Base-by-base conservation (phyloP, 441 rosid species). In the Omphalea diandra region DNA sequence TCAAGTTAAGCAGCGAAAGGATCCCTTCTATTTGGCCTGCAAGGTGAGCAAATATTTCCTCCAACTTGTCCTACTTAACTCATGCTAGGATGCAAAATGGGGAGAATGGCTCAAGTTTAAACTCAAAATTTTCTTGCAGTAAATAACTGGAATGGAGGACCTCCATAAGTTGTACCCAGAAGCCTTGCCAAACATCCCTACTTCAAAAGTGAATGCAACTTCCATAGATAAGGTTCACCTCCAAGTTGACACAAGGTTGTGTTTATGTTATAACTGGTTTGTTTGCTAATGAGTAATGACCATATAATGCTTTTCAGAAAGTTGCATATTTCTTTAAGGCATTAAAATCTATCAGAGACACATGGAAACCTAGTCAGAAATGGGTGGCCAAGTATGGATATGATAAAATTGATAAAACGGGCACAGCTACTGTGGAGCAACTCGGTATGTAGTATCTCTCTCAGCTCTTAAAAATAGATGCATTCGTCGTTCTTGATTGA, bases 321-420 rank as follows among this genome's bases (percentile, higher is more conserved):
- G 56, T 74, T 3, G 57, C 47, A 44, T 46, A 31, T 74, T 62
- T 69, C 66, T 75, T 6, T 41, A 27, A 63, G 64, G 70, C 60
- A 33, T n/a, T 75, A 22, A 53, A 41, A 29, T 50, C 40, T 24
- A 41, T 67, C 18, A 68, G 63, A 60, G 72, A 73, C 4, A 66
- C 68, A 29, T 67, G 58, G 59, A 55, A 11, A 9, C 38, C 4
- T 52, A 72, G 29, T 50, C 27, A 24, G 6, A 58, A 32, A n/a
- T 32, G n/a, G 35, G 53, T 68, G 55, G 62, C 46, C 6, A 66
- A 26, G 33, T 57, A 46, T 15, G 43, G 66, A 54, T 9, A 43
- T 15, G 56, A 54, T 29, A 27, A 27, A 5, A 49, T 40, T 41
- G 47, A 31, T 38, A 65, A 59, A 38, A 47, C 24, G 33, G 54